A percentile compares a stretch with the other conserved stretches of the same genome.
Evolutionary conservation across 257 asterid genomes (phyloP).

Genomic region (Primulina eburnea): DNA sequence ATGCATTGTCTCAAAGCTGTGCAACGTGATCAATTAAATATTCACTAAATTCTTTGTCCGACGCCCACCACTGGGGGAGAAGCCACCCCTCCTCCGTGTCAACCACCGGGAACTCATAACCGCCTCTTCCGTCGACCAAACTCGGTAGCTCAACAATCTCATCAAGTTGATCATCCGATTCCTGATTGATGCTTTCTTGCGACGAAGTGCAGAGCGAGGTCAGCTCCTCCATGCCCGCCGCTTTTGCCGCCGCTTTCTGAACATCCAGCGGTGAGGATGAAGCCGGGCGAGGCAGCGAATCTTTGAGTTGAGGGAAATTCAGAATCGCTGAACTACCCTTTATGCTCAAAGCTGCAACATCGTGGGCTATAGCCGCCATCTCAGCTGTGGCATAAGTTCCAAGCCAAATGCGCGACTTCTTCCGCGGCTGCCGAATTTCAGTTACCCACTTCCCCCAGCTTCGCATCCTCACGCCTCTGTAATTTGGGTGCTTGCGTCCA

Average conservation of each 20-base stretch:
- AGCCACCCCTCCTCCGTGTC: conserved; percentile 67
- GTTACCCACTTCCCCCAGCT: conserved; percentile 87
- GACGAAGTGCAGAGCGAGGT: conserved; percentile 14
- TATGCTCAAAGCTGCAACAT: conserved; percentile 60
- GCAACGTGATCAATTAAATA: neutral
- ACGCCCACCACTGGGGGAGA: conserved; percentile 57
- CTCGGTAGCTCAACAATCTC: conserved; percentile 77
- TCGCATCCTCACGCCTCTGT: conserved; percentile 68
- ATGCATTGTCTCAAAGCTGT: neutral
- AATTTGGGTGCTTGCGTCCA: conserved; percentile 48
- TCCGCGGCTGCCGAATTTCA: conserved; percentile 68
- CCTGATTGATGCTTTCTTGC: conserved; percentile 4
- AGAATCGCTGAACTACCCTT: conserved; percentile 49
- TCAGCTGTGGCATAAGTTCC: conserved; percentile 68
- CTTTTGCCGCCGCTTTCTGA: conserved; percentile 73
- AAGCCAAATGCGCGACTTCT: conserved; percentile 71
- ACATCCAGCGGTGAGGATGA: conserved; percentile 53
- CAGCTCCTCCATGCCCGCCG: conserved; percentile 66
- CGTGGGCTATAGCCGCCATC: conserved; percentile 78
- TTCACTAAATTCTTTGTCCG: conserved; percentile 37
- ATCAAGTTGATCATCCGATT: conserved; percentile 52
- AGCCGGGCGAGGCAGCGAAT: conserved; percentile 55
- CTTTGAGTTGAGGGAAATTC: conserved; percentile 54
- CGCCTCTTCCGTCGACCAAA: conserved; percentile 43
- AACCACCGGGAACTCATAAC: conserved; percentile 40